Base-by-base conservation (phyloP, 495 filamentous ascomycete species). In the Bryoglossum gracile region DNA sequence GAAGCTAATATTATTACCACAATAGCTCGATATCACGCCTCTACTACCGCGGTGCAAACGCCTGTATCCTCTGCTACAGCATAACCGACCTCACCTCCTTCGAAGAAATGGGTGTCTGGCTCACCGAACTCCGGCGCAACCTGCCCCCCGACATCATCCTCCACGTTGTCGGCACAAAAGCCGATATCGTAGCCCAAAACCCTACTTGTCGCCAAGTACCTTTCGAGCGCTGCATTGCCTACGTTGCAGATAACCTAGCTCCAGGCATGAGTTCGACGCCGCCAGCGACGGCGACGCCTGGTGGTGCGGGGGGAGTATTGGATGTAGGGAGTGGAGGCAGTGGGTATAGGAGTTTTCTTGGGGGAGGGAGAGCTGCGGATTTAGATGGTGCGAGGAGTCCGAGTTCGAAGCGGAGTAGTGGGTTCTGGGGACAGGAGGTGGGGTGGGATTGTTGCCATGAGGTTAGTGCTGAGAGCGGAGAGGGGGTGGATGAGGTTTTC, bases 371-470 rank as follows among this genome's bases (percentile, higher is more conserved):
- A 9, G 45, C 30, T 2, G 38, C 8, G n/a, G 16, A 14, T n/a
- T 24, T 51, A 16, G 53, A 56, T 40, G 76, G 78, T 25, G 65
- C 83, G 4, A 70, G 78, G 44, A 82, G 77, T 37, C 81, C 84
- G 4, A 78, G 80, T 61, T 83, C 77, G 63, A 94, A 94, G 62
- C 77, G 88, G 28, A 86, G 79, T 52, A 84, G 78, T 28, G 87
- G 85, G 4, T 90, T 94, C 61, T 94, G 89, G 89, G 86, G 84
- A 2, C 86, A 92, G 59, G 89, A 95, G 57, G 82, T 87, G 6
- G 88, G 88, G 9, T 95, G 89, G 89, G 90, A 95, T 60, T 91
- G 87, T 53, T 96, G 91, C 59, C 91, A 97, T 66, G 91, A 98
- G 69, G 91, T 98, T 57, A 88, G 82, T 57, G 90, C 91, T 18